Evolutionary conservation across 2,329 filamentous ascomycete genomes (phyloP), one percentile per base, ranked within the genome.

Genomic region (Colletotrichum cuscutae): DNA sequence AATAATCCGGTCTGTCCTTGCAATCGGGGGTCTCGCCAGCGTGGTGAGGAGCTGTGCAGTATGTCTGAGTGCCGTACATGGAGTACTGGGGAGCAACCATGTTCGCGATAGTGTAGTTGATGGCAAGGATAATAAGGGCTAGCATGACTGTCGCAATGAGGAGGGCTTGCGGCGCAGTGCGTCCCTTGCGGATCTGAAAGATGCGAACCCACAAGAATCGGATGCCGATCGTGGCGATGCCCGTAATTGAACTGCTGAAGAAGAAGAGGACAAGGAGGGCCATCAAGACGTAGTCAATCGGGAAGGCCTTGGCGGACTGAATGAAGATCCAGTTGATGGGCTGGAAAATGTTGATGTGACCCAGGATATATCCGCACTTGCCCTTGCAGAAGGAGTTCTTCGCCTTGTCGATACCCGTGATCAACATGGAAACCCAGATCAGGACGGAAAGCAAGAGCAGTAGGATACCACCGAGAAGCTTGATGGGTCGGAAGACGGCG

Each of bases 51-150:
- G 93, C 91, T 77, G 95, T 92, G 83, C 97, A 99, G 85, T 95
- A 98, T 1, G 94, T 98, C 82, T 99, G 97, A 0, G 95, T 95
- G 62, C 97, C 97, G 80, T 95, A 99, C 67, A 93, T 97, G 59
- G 96, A 91, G 81, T 99, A 99, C 80, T 98, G 95, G 1, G 97
- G 97, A 6, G 95, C 97, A n/a, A 98, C 91, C 74, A 98, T 88
- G 93, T 97, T 98, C 70, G 94, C 93, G 54, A 98, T 86, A 9
- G 94, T 91, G 82, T 98, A 99, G 84, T 98, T 98, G 82, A 97
- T 93, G 42, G 94, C 97, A 56, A 99, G 86, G 2, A 94, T 94
- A 76, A 97, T 96, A 75, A 98, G 88, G 0, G 95, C 96, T 59
- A 99, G 88, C 86, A 99, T 91, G 12, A 97, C 94, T 0, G 96